phyloP scores from a whole-genome alignment of 2,329 filamentous ascomycete species.

The Dothistroma pini region DNA sequence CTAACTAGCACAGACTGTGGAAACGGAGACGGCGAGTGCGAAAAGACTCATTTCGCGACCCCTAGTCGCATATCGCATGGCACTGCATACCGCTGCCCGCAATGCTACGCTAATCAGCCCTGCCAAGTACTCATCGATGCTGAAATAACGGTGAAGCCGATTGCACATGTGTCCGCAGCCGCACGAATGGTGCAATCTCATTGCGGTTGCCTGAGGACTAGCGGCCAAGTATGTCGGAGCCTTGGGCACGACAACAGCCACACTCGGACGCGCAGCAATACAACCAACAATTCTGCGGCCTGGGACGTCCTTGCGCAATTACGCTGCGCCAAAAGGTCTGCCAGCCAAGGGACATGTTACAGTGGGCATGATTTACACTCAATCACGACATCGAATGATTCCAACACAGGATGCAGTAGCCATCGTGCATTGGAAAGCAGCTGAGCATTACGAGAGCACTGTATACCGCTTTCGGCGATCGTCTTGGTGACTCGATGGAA shows the following conservation, averaged over 20 bases:
- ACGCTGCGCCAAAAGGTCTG: not conserved
- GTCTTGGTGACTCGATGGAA: conserved; percentile 4
- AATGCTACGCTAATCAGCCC: not conserved
- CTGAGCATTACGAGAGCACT: conserved; percentile 2
- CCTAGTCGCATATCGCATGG: not conserved
- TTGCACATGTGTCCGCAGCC: not conserved
- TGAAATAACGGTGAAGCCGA: conserved; percentile 1
- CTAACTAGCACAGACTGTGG: not conserved
- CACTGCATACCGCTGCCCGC: not conserved
- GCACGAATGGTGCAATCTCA: not conserved
- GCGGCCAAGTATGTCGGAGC: not conserved
- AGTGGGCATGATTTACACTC: conserved; percentile 2
- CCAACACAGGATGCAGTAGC: not conserved
- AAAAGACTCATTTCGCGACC: not conserved
- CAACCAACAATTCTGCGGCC: conserved; percentile 2
- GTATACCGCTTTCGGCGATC: conserved; percentile 2
- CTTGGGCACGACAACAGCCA: not conserved
- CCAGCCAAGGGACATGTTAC: not conserved
- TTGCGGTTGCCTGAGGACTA: conserved; percentile 3
- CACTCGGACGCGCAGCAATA: not conserved
- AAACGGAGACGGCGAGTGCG: not conserved
- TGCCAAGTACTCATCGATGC: not conserved
- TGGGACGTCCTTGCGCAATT: conserved; percentile 3
- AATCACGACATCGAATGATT: not conserved
- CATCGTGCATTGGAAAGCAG: conserved; percentile 5